Percentiles rank a stretch among this genome's conserved stretches.
These are phyloP conservation scores for Ananas comosus DNA, from an alignment of 176 grass and related monocot genomes.

Conservation along the genomic window DNA sequence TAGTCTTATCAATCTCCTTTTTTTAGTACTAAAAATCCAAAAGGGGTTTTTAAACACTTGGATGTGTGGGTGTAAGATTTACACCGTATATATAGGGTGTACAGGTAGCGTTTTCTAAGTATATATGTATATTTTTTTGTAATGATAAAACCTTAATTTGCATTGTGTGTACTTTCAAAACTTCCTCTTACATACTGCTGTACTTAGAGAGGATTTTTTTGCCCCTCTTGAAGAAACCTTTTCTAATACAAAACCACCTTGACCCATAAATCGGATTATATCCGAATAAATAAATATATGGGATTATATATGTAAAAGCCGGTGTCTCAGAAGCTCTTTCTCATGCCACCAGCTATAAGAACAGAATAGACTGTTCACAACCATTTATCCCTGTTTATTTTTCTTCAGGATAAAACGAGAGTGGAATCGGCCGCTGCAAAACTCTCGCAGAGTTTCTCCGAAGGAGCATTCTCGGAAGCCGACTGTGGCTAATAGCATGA, in stretches of 20 bases:
- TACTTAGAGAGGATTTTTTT: background rate
- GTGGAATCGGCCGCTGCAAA: conserved; percentile 30
- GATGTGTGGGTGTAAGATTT: no score
- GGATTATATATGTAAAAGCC: no score
- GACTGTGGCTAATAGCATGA: conserved; percentile 31
- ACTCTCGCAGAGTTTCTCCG: conserved; percentile 26
- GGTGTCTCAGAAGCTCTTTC: no score
- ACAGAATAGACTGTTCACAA: background rate
- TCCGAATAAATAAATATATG: background rate
- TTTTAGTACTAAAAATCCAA: background rate
- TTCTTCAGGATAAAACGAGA: conserved; percentile 50
- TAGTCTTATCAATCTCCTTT: background rate
- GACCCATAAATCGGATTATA: no score
- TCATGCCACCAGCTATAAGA: background rate
- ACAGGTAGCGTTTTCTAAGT: no score
- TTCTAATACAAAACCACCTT: no score
- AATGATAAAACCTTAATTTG: no score
- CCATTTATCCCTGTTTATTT: conserved; percentile 6
- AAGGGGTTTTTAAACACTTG: no score
- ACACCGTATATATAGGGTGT: no score
- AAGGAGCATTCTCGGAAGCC: conserved; percentile 42
- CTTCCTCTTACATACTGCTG: no score
- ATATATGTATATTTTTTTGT: no score
- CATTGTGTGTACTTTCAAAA: no score
- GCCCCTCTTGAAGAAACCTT: background rate